These are phyloP conservation scores for Macrolepiota dolichaula DNA, from an alignment of 768 basidiomycete species.

Conservation along the genomic window DNA sequence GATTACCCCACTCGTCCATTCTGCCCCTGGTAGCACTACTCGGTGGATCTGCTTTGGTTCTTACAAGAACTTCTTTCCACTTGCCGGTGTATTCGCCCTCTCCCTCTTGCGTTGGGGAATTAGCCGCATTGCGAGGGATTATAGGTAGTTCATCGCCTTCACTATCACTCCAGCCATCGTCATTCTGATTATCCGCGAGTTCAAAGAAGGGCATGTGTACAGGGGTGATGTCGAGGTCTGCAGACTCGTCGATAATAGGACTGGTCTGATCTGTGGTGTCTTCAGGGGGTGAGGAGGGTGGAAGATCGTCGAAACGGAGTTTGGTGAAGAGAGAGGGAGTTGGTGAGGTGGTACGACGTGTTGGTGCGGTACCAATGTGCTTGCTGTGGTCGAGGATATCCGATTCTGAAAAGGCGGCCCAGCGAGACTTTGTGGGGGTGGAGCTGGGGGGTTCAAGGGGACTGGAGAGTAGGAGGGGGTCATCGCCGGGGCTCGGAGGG, in stretches of 20 bases:
- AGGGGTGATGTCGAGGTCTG: constrained; percentile 17
- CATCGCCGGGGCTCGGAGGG: constrained; percentile 73
- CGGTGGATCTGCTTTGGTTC: constrained; percentile 64
- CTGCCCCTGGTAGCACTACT: constrained; percentile 48
- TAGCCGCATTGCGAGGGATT: constrained; percentile 11
- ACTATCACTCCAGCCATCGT: constrained; percentile 32
- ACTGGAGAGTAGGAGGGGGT: constrained; percentile 63
- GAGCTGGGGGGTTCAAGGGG: constrained; percentile 27
- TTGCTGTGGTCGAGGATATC: constrained; percentile 3
- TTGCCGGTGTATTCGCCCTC: constrained; percentile 68
- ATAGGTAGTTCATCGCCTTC: constrained; percentile 25
- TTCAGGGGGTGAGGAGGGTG: constrained; percentile 17
- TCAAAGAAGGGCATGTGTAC: constrained; percentile 29
- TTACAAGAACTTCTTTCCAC: constrained; percentile 52
- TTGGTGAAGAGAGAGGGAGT: not conserved
- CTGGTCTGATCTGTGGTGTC: constrained; percentile 1
- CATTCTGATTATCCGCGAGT: constrained; percentile 21
- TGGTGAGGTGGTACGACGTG: constrained; percentile 13
- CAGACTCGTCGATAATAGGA: constrained; percentile 7
- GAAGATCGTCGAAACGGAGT: constrained; percentile 13
- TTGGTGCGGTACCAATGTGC: constrained; percentile 19
- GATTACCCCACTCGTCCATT: constrained; percentile 63
- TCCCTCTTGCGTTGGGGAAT: constrained; percentile 29
- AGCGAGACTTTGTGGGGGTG: constrained; percentile 16
- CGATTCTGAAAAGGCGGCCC: constrained; percentile 3